Conservation (phyloP, 1,284 basidiomycete genomes). For the Fistulina hepatica region DNA sequence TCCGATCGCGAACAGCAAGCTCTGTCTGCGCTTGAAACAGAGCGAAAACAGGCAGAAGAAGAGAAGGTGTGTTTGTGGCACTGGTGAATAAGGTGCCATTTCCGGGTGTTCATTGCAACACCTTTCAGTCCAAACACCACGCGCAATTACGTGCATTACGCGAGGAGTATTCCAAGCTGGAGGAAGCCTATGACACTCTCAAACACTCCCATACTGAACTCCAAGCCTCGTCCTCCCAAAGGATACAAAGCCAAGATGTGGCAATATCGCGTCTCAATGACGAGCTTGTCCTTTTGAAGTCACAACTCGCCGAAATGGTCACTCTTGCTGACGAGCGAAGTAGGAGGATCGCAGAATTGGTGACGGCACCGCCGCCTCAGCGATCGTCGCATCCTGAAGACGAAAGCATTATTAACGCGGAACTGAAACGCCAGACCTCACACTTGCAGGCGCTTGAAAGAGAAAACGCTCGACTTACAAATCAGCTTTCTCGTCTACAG, state of each 20-base stretch:
- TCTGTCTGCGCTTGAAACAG: slow-evolving; percentile 46
- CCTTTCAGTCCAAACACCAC: slow-evolving; percentile 31
- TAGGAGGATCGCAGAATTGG: slow-evolving; percentile 31
- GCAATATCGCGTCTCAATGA: slow-evolving; percentile 35
- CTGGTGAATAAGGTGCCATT: too few species aligned
- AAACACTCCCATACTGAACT: background rate
- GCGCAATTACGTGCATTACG: slow-evolving; percentile 33
- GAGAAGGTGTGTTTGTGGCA: slow-evolving; percentile 43
- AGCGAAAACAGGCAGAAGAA: slow-evolving; percentile 34
- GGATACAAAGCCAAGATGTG: slow-evolving; percentile 19
- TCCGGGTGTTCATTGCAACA: slow-evolving; percentile 4
- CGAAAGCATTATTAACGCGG: slow-evolving; percentile 42
- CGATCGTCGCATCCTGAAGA: slow-evolving; percentile 22
- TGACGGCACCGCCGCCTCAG: slow-evolving; percentile 35
- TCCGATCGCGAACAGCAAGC: slow-evolving; percentile 48
- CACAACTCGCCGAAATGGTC: slow-evolving; percentile 32
- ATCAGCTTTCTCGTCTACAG: slow-evolving; percentile 43
- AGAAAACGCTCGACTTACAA: slow-evolving; percentile 45
- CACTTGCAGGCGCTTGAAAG: slow-evolving; percentile 54
- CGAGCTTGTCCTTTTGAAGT: slow-evolving; percentile 33
- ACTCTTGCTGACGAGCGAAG: slow-evolving; percentile 32
- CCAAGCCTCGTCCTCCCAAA: slow-evolving; percentile 5
- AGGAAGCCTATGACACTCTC: slow-evolving; percentile 35
- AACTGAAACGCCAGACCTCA: slow-evolving; percentile 49
- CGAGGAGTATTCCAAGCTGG: slow-evolving; percentile 45